These are phyloP conservation scores for Furcasterigmium furcatum DNA, from an alignment of 2,329 filamentous ascomycete genomes.

Conservation along the genomic window DNA sequence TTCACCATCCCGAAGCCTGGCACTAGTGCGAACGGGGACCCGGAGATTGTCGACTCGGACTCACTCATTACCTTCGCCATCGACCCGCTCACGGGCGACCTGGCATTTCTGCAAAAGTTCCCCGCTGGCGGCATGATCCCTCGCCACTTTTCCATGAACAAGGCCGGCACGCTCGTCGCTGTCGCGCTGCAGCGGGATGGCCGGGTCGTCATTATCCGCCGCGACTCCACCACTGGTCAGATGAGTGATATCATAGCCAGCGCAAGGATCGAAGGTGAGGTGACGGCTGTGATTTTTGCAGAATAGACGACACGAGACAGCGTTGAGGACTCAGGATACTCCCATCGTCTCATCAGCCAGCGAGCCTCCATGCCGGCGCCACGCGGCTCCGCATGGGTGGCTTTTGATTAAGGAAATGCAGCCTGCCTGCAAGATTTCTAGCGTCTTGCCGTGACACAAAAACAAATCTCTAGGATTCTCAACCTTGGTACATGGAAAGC, in stretches of 20 bases:
- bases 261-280: slow-evolving; percentile 37
- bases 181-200: slow-evolving; percentile 61
- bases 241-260: slow-evolving; percentile 44
- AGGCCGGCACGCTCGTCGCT: slow-evolving; percentile 59
- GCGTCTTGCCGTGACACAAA: no score
- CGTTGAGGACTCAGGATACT: no score
- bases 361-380: no score
- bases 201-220: slow-evolving; percentile 57
- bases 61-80: slow-evolving; percentile 62
- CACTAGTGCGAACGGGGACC: slow-evolving; percentile 21
- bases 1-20: slow-evolving; percentile 44
- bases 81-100: slow-evolving; percentile 46
- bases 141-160: slow-evolving; percentile 66
- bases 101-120: slow-evolving; percentile 54
- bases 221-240: slow-evolving; percentile 57
- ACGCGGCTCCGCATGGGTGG: no score
- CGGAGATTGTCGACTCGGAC: slow-evolving; percentile 48
- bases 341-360: neutral
- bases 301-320: slow-evolving; percentile 22
- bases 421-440: no score
- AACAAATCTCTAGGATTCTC: no score
- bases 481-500: no score
- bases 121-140: slow-evolving; percentile 63
- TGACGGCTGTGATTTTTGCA: slow-evolving; percentile 45
- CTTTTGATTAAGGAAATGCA: no score